A percentile compares a stretch with the other conserved stretches of the same genome.
phyloP scores from a whole-genome alignment of 257 asterid species.

The Galeopsis tetrahit region DNA sequence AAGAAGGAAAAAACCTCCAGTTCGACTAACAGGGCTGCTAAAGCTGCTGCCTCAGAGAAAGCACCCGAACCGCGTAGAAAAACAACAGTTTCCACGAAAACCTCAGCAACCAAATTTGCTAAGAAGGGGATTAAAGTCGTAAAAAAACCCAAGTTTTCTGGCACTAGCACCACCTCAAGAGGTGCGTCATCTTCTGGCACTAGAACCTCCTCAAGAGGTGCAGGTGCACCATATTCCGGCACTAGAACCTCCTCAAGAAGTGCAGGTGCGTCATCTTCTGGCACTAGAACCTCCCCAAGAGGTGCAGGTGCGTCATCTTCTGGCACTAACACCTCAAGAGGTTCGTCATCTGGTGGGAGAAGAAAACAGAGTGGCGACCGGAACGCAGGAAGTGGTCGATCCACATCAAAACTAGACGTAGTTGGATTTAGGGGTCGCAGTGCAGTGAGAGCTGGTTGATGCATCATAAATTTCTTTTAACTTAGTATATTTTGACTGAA shows the following conservation, averaged over 20 bases:
- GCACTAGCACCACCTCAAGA: slow-evolving; percentile 40
- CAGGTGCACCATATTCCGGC: too few species aligned
- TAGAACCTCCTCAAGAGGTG: too few species aligned
- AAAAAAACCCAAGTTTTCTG: slow-evolving; percentile 46
- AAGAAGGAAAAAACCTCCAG: slow-evolving; percentile 56
- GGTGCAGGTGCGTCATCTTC: neutral
- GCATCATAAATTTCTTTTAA: slow-evolving; percentile 17
- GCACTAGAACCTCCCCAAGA: too few species aligned
- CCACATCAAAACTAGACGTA: slow-evolving; percentile 71
- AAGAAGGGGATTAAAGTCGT: slow-evolving; percentile 46
- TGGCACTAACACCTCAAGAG: slow-evolving; percentile 44
- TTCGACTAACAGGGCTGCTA: slow-evolving; percentile 44
- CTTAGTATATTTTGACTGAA: slow-evolving; percentile 25
- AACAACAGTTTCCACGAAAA: slow-evolving; percentile 42
- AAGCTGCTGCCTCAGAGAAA: slow-evolving; percentile 40
- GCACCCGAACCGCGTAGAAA: slow-evolving; percentile 45
- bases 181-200: neutral
- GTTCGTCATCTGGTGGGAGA: slow-evolving; percentile 41
- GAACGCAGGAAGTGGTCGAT: slow-evolving; percentile 38
- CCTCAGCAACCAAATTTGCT: slow-evolving; percentile 42
- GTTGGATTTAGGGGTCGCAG: slow-evolving; percentile 96
- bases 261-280: too few species aligned
- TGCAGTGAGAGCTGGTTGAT: slow-evolving; percentile 56
- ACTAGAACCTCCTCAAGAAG: too few species aligned
- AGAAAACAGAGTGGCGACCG: slow-evolving; percentile 47